These are phyloP conservation scores for Acanthamoeba healyi DNA, from an alignment of 208 protist species.

Conservation along the genomic window DNA sequence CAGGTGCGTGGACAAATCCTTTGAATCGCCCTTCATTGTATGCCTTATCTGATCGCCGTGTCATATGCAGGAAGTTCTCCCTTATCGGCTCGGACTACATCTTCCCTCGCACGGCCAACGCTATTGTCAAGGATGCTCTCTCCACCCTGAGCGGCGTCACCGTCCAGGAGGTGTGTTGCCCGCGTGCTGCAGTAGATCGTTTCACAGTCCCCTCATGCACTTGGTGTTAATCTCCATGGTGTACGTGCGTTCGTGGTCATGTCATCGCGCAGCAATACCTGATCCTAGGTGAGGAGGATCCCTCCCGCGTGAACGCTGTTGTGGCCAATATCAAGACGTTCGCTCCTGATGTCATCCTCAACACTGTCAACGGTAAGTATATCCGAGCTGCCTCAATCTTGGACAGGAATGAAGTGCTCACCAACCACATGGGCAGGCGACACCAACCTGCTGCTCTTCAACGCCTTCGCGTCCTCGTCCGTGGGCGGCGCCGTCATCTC, in stretches of 20 bases:
- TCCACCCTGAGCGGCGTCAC: background rate
- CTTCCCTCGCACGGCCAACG: constrained; percentile 60
- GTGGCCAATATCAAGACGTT: background rate
- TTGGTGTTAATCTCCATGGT: too few species aligned
- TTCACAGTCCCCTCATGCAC: too few species aligned
- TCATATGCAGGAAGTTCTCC: constrained; percentile 18
- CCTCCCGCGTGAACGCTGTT: background rate
- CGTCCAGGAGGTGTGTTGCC: background rate
- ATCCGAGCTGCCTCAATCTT: background rate
- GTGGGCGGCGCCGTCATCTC: constrained; percentile 4
- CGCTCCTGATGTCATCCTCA: constrained; percentile 50
- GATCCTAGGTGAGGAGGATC: constrained; percentile 11
- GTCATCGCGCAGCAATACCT: background rate
- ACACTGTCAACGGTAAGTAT: constrained; percentile 70
- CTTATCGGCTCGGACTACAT: constrained; percentile 56
- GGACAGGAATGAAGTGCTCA: too few species aligned
- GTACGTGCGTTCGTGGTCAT: background rate
- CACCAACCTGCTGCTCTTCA: constrained; percentile 50
- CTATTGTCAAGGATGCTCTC: constrained; percentile 54
- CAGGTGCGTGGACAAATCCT: background rate
- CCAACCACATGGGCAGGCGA: constrained; percentile 23
- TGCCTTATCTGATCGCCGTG: background rate
- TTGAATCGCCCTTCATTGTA: too few species aligned
- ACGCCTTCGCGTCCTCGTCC: background rate
- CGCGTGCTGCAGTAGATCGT: too few species aligned